Conservation (phyloP, 495 filamentous ascomycete species). For the Viridothelium virens region DNA sequence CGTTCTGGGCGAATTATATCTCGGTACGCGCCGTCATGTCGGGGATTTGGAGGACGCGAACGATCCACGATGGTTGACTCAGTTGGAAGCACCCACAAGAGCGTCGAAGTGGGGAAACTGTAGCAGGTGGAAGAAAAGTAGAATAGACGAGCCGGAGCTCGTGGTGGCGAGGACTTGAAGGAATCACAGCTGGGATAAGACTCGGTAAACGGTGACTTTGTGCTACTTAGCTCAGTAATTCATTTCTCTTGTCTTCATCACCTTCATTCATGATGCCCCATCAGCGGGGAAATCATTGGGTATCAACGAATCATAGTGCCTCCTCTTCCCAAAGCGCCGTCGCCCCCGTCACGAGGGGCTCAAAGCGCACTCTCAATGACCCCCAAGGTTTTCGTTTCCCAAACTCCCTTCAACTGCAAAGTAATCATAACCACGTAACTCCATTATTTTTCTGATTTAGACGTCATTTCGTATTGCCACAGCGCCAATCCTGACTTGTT, state of each 20-base stretch:
- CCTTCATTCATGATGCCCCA: not conserved
- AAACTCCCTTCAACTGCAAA: not conserved
- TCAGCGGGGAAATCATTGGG: not conserved
- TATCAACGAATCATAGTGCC: slow-evolving; percentile 5
- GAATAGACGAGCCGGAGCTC: not conserved
- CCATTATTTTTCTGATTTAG: not conserved
- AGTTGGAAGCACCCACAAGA: not conserved
- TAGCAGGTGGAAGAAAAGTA: no score
- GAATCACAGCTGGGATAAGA: no score
- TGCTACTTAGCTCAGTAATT: not conserved
- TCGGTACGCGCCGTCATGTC: not conserved
- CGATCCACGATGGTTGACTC: not conserved
- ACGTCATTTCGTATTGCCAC: not conserved
- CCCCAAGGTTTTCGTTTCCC: not conserved
- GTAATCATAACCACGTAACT: not conserved
- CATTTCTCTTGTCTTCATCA: not conserved
- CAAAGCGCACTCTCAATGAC: not conserved
- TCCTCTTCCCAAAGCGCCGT: not conserved
- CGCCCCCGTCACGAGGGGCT: not conserved
- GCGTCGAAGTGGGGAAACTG: not conserved
- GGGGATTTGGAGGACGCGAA: not conserved
- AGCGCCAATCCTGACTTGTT: not conserved
- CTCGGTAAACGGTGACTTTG: not conserved
- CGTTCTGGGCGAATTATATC: not conserved
- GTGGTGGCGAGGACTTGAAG: not conserved